Conservation (phyloP, 768 basidiomycete species). For the Exsudoporus frostii region DNA sequence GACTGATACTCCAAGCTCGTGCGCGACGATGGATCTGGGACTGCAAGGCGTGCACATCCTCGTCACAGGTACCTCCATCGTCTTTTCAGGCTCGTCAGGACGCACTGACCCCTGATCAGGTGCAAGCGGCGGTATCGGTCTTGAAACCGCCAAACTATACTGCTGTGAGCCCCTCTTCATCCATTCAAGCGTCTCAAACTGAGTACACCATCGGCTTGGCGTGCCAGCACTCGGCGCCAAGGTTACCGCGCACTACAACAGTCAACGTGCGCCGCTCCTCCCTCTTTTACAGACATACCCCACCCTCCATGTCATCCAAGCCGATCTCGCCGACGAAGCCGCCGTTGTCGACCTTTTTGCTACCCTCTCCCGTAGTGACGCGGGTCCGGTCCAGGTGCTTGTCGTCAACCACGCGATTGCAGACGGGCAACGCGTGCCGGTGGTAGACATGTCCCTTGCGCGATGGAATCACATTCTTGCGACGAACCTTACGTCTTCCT, state of each 20-base stretch:
- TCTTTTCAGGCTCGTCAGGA: not conserved
- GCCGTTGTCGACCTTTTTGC: slow-evolving; percentile 50
- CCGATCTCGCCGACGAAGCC: slow-evolving; percentile 52
- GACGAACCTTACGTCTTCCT: slow-evolving; percentile 61
- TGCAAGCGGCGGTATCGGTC: slow-evolving; percentile 74
- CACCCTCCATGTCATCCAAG: slow-evolving; percentile 38
- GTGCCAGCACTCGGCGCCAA: slow-evolving; percentile 61
- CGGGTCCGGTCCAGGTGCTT: slow-evolving; percentile 51
- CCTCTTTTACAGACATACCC: slow-evolving; percentile 39
- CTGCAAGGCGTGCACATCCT: slow-evolving; percentile 60
- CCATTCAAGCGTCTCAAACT: not conserved
- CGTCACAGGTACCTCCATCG: slow-evolving; percentile 47
- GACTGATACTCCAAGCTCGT: no score
- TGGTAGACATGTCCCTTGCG: slow-evolving; percentile 56
- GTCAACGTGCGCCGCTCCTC: slow-evolving; percentile 41
- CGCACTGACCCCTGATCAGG: slow-evolving; percentile 39
- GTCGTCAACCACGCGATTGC: slow-evolving; percentile 62
- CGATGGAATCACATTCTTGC: slow-evolving; percentile 60
- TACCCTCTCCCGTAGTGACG: slow-evolving; percentile 23
- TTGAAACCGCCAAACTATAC: slow-evolving; percentile 56
- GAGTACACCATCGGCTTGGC: not conserved
- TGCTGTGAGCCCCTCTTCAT: slow-evolving; percentile 40
- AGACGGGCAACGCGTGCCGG: slow-evolving; percentile 37
- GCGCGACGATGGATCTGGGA: slow-evolving; percentile 47
- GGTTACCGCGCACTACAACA: slow-evolving; percentile 72